phyloP scores from a whole-genome alignment of 2,329 filamentous ascomycete species.

The Periglandula ipomoeae region DNA sequence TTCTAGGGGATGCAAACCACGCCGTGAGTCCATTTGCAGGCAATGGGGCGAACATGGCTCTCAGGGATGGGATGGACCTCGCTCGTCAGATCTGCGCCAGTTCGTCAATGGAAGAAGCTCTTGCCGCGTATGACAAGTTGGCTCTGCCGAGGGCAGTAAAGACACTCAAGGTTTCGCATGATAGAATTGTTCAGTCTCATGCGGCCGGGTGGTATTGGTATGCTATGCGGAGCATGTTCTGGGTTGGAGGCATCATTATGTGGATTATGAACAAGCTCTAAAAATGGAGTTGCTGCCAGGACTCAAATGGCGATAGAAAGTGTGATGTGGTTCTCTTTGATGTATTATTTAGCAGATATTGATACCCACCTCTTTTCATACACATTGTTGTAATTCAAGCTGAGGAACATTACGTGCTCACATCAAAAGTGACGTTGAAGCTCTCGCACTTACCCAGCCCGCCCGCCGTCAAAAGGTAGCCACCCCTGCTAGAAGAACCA shows the following conservation, averaged over 20 bases:
- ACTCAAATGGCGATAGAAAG: too few relatives aligned
- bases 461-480: too few relatives aligned
- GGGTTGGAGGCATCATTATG: background rate
- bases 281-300: too few relatives aligned
- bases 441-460: too few relatives aligned
- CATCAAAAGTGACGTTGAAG: too few relatives aligned
- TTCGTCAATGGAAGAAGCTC: constrained; percentile 16
- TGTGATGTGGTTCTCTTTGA: too few relatives aligned
- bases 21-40: constrained; percentile 35
- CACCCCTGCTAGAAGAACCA: too few relatives aligned
- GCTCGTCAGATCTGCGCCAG: constrained; percentile 23
- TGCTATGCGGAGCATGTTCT: constrained; percentile 1
- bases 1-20: constrained; percentile 37
- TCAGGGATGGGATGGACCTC: constrained; percentile 33
- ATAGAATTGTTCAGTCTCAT: constrained; percentile 10
- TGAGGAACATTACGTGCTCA: too few relatives aligned
- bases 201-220: constrained; percentile 3
- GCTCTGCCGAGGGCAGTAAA: constrained; percentile 22
- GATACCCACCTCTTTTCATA: too few relatives aligned
- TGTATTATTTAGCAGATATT: too few relatives aligned
- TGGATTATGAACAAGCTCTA: background rate
- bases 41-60: constrained; percentile 34
- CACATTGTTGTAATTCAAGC: too few relatives aligned
- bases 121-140: constrained; percentile 22
- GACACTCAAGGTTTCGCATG: constrained; percentile 14